Base-by-base conservation (phyloP, 768 basidiomycete genomes). In the Rickenella mellea region DNA sequence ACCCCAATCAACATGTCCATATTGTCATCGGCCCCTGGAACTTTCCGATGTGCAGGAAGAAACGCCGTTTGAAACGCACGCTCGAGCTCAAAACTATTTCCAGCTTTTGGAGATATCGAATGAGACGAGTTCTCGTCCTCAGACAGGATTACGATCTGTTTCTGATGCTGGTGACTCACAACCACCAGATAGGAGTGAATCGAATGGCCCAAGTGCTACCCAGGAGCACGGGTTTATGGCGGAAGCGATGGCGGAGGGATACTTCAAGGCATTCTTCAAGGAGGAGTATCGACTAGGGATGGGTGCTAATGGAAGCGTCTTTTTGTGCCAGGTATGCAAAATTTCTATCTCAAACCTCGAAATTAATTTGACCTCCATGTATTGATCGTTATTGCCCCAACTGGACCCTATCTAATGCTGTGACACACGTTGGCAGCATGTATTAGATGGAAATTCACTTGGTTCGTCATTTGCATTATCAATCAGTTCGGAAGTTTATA, bases 231-330 rank as follows among this genome's bases (percentile, higher is more conserved):
- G 45, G 6, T 87, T 88, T 59, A 67, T 76, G 2, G 70, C 76
- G 2, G 80, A 83, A 39, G 69, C 73, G 25, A 84, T 89, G 83
- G 89, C 90, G 0, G 83, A 91, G 41, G 92, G 92, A 0, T 97
- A 97, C 57, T 94, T 93, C 64, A 76, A 82, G 50, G 73, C 87
- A 0, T 98, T 94, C 66, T 98, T 98, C 55, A 76, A 81, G 44
- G 92, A 96, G 53, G 89, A 93, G 50, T 78, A 73, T 47, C 75
- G 81, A 45, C 68, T 98, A 5, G 93, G 93, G 1, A 93, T 96
- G 88, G 93, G 93, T 31, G 92, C 92, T 0, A 90, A 91, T 53
- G 93, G 94, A 1, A 83, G 72, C 20, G 93, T 98, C 1, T 96
- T 70, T 56, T 67, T 94, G 3, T 93, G 89, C 52, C 85, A 87